Evolutionary conservation across 2,329 filamentous ascomycete species (phyloP).

Genomic region (Aspergillus tubingensis): DNA sequence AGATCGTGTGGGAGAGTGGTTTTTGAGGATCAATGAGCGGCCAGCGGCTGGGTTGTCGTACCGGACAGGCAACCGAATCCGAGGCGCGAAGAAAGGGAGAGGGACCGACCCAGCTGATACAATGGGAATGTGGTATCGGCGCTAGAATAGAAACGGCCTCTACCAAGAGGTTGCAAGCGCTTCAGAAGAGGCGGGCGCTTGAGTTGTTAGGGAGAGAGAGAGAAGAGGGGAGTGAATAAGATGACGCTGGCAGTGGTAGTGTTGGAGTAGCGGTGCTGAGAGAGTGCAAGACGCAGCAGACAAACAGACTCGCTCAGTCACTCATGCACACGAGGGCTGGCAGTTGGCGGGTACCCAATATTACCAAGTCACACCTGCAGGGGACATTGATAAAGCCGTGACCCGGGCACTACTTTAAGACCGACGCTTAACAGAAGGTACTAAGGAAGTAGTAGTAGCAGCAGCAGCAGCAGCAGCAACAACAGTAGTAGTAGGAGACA

Average conservation of each 20-base stretch:
- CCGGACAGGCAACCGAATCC: constrained; percentile 11
- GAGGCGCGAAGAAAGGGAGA: constrained; percentile 1
- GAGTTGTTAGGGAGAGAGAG: background rate
- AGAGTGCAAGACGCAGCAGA: constrained; percentile 2
- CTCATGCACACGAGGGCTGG: constrained; percentile 13
- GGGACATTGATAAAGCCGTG: constrained; percentile 7
- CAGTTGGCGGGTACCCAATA: constrained; percentile 23
- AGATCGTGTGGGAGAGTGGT: background rate
- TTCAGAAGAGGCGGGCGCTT: background rate
- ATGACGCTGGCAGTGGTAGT: background rate
- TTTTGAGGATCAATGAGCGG: constrained; percentile 10
- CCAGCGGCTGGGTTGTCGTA: constrained; percentile 13
- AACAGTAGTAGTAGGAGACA: constrained; percentile 6
- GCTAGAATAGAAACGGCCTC: background rate
- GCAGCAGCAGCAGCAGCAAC: constrained; percentile 1
- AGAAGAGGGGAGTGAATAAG: background rate
- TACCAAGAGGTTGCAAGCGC: background rate
- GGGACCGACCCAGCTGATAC: background rate
- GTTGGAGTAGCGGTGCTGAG: constrained; percentile 1
- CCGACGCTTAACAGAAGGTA: background rate
- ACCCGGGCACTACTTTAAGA: background rate
- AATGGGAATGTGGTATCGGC: background rate
- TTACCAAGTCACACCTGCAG: constrained; percentile 21
- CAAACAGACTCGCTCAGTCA: constrained; percentile 9
- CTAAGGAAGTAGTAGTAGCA: background rate